Base-by-base conservation (phyloP, 1,139 yeast species). In the Debaryomyces udenii region DNA sequence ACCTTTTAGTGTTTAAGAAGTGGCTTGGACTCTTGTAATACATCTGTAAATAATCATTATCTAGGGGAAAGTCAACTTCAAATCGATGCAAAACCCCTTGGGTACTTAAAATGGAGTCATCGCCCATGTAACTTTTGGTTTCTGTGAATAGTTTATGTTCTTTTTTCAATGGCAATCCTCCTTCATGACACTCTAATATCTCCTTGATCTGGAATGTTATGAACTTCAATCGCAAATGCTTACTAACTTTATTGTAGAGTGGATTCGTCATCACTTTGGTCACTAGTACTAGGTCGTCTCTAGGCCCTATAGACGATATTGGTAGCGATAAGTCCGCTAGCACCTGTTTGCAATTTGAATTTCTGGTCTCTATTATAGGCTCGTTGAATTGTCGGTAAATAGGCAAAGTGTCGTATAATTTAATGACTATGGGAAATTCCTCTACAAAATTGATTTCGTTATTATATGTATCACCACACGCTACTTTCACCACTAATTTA, bases 331-430 rank as follows among this genome's bases (percentile, higher is more conserved):
- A 56, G 27, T 77, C 79, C 6, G 68, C 61, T 35, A 73, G 51
- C 3, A 74, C 64, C 45, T 70, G 72, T 15, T 67, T 64, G 48
- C 77, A 80, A 10, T 57, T 51, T 1, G 79, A 66, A 4, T 64
- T 63, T 7, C 59, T 52, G 28, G 62, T 53, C 44, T 73, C 71
- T 41, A 67, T 51, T 27, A 69, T 59, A 13, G 84, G 76, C 58
- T 82, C 74, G 56, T 76, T 64, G 61, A 73, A 70, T 53, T 78
- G 81, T 20, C 82, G 59, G 49, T 77, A 78, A 6, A 78, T 55
- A 2, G 83, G 83, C 27, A 78, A 61, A 2, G 79, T 67, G 51
- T 78, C 83, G 55, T 74, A 79, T 13, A 70, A 51, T 43, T 75
- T 76, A 26, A 79, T 66, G 1, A 74, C 68, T 3, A 78, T 58